A percentile compares a stretch with the other conserved stretches of the same genome.
These are phyloP conservation scores for Emergomyces africanus DNA, from an alignment of 2,329 filamentous ascomycete genomes.

Conservation along the genomic window DNA sequence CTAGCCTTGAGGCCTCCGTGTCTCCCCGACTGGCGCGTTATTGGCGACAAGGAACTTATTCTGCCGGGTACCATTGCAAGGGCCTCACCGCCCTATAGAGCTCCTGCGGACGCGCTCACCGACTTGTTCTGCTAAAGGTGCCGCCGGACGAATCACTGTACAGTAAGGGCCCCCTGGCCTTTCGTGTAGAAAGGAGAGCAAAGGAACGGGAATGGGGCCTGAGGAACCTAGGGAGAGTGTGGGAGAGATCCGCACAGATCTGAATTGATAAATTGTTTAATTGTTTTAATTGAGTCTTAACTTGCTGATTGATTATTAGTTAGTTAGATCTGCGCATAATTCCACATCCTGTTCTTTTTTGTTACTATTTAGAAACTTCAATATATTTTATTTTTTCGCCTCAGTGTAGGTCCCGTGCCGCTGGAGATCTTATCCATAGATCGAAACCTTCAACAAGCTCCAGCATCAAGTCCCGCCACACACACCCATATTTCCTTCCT, in stretches of 20 bases:
- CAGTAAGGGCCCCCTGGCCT: not conserved
- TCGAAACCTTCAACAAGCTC: conserved; percentile 1
- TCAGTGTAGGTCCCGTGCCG: not conserved
- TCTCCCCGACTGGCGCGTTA: not conserved
- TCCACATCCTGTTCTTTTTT: not conserved
- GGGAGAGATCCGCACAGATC: not conserved
- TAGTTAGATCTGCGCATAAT: not conserved
- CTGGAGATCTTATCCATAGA: conserved; percentile 2
- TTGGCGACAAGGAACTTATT: not conserved
- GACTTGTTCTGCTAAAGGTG: not conserved
- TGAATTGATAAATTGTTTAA: not conserved
- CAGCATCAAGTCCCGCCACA: not conserved
- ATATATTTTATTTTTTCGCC: not conserved
- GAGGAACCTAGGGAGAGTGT: not conserved
- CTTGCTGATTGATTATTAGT: not conserved
- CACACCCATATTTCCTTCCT: conserved; percentile 2
- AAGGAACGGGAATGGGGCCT: not conserved
- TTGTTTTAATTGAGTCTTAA: not conserved
- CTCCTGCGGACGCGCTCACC: not conserved
- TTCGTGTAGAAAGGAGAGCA: not conserved
- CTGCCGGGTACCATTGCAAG: not conserved
- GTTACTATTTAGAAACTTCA: too few species aligned
- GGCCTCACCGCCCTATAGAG: not conserved
- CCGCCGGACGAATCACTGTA: not conserved
- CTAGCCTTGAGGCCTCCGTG: not conserved